Conservation (phyloP, 345 rosid species). For the Passiflora organensis region DNA sequence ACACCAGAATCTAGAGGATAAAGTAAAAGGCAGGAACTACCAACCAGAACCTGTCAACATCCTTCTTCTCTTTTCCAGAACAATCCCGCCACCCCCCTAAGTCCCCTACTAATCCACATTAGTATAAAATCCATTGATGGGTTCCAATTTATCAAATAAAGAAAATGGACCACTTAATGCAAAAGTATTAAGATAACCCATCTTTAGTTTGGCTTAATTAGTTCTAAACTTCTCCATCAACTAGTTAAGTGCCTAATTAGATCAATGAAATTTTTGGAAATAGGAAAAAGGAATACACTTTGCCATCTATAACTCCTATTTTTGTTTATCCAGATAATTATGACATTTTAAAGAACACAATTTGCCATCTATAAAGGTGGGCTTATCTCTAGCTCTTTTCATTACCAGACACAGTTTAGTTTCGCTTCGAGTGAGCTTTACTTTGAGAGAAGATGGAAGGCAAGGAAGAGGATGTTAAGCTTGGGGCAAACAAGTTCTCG, state of each 20-base stretch:
- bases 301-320: too few species aligned
- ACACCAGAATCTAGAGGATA: constrained; percentile 10
- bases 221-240: too few species aligned
- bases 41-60: constrained; percentile 27
- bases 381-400: neutral
- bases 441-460: constrained; percentile 17
- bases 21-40: neutral
- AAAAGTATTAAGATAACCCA: too few species aligned
- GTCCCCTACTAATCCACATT: too few species aligned
- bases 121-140: neutral
- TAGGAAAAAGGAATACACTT: too few species aligned
- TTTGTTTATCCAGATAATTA: neutral
- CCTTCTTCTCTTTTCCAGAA: constrained; percentile 32
- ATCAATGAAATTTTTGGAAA: too few species aligned
- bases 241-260: too few species aligned
- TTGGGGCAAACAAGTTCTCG: constrained; percentile 25
- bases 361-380: constrained; percentile 28
- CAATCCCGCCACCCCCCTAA: constrained; percentile 13
- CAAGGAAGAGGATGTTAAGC: constrained; percentile 26
- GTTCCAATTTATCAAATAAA: neutral
- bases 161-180: neutral
- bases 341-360: neutral
- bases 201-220: too few species aligned
- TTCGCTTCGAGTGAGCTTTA: neutral
- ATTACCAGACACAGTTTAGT: neutral